phyloP scores from a whole-genome alignment of 2,329 filamentous ascomycete genomes.

The Dactylella cylindrospora region DNA sequence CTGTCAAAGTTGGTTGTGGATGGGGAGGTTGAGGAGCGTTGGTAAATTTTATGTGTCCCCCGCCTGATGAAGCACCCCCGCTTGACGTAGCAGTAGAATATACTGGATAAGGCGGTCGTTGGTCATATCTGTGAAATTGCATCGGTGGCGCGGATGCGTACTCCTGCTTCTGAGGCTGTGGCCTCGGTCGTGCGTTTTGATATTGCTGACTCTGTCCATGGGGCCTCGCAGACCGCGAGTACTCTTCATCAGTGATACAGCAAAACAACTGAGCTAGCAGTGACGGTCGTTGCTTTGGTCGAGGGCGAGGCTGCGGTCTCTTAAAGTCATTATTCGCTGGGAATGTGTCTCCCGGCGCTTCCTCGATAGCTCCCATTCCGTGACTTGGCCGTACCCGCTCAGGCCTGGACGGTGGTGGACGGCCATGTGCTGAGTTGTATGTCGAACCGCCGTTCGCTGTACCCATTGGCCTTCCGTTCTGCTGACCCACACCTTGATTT shows the following conservation, averaged over 20 bases:
- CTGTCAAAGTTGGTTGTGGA: not conserved
- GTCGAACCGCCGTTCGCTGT: too few species aligned
- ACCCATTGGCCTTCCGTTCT: not conserved
- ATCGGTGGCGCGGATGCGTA: slow-evolving; percentile 6
- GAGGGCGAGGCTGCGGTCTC: slow-evolving; percentile 9
- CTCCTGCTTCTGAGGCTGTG: slow-evolving; percentile 28
- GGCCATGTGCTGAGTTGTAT: too few species aligned
- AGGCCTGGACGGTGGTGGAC: not conserved
- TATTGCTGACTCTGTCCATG: slow-evolving; percentile 10
- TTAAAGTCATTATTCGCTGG: slow-evolving; percentile 33
- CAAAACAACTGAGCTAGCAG: slow-evolving; percentile 31
- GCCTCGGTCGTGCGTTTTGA: too few species aligned
- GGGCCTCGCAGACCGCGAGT: slow-evolving; percentile 16
- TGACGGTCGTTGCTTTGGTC: slow-evolving; percentile 23
- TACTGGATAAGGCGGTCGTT: not conserved
- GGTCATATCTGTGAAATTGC: slow-evolving; percentile 10
- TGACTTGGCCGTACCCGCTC: not conserved
- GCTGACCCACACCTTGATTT: too few species aligned
- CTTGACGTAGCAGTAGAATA: too few species aligned
- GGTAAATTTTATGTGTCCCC: not conserved
- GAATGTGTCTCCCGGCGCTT: slow-evolving; percentile 23
- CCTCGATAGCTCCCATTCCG: slow-evolving; percentile 25
- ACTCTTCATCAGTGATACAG: slow-evolving; percentile 23
- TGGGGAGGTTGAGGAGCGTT: not conserved
- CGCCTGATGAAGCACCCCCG: too few species aligned